Conservation (phyloP, 1,284 basidiomycete genomes). For the Leccinum solheimii region DNA sequence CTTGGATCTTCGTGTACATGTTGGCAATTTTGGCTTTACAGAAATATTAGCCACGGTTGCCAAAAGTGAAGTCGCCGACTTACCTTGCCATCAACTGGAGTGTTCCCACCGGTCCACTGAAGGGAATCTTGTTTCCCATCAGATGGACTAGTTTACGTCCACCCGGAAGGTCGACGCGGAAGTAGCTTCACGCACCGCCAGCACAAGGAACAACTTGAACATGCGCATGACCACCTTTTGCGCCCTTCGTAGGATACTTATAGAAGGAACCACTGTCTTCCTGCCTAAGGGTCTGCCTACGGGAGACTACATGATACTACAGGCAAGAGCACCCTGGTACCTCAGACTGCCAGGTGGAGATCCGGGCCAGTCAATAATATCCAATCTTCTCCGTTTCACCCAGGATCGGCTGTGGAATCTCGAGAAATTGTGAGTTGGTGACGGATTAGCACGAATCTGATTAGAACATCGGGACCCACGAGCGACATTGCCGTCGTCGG, state of each 20-base stretch:
- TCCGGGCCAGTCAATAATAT: background rate
- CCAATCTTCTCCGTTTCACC: constrained; percentile 68
- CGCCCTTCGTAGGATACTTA: constrained; percentile 71
- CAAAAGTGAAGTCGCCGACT: no score
- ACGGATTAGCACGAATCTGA: constrained; percentile 67
- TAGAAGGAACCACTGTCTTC: no score
- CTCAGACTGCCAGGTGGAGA: constrained; percentile 35
- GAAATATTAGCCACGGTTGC: background rate
- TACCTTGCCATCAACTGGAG: constrained; percentile 91
- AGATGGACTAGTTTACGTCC: constrained; percentile 85
- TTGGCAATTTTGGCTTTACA: constrained; percentile 77
- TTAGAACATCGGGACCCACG: constrained; percentile 80
- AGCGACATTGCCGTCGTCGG: constrained; percentile 40
- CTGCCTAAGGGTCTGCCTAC: no score
- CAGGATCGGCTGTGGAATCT: constrained; percentile 73
- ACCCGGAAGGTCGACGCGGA: constrained; percentile 86
- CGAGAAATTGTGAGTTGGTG: constrained; percentile 75
- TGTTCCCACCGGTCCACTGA: constrained; percentile 79
- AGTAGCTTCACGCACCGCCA: constrained; percentile 69
- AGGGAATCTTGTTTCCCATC: constrained; percentile 74
- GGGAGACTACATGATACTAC: no score
- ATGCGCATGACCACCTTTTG: constrained; percentile 92
- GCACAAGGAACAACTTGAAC: constrained; percentile 78
- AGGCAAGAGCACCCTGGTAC: constrained; percentile 82
- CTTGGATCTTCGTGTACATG: constrained; percentile 95